A percentile compares a stretch with the other conserved stretches of the same genome.
Evolutionary conservation across 225 moss, liverwort and hornwort genomes (phyloP).

Genomic region (Ulota crispa): DNA sequence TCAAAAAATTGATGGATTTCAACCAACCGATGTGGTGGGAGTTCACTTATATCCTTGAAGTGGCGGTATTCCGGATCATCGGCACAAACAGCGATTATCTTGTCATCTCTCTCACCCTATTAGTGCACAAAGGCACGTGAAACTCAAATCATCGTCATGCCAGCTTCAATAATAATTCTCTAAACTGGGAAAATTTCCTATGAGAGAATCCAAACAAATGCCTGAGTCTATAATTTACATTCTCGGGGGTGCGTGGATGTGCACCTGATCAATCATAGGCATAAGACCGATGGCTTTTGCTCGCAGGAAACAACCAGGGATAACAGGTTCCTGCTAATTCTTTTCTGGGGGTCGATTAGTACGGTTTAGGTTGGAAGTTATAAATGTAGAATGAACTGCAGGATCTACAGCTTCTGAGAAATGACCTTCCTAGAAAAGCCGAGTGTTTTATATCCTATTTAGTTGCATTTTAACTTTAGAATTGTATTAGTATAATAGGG

Average conservation of each 20-base stretch:
- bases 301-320: slow-evolving; percentile 80
- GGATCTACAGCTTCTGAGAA: neutral
- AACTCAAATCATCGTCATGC: neutral
- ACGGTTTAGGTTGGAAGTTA: neutral
- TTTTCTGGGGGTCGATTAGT: neutral
- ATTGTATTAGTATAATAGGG: neutral
- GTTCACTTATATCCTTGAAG: slow-evolving; percentile 73
- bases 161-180: neutral
- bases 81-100: slow-evolving; percentile 81
- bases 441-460: neutral
- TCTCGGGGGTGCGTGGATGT: neutral
- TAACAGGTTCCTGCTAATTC: slow-evolving; percentile 70
- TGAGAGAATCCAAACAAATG: neutral
- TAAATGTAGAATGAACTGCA: neutral
- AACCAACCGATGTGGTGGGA: slow-evolving; percentile 74
- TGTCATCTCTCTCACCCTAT: slow-evolving; percentile 91
- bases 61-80: slow-evolving; percentile 88
- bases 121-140: neutral
- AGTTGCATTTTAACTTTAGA: neutral
- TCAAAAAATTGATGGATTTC: slow-evolving; percentile 94
- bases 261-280: slow-evolving; percentile 92
- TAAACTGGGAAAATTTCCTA: neutral
- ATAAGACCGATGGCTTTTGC: slow-evolving; percentile 85
- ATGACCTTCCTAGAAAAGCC: neutral
- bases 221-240: neutral